Base-by-base conservation (phyloP, 352 stramenopile species). In the Phytophthora pinifolia region DNA sequence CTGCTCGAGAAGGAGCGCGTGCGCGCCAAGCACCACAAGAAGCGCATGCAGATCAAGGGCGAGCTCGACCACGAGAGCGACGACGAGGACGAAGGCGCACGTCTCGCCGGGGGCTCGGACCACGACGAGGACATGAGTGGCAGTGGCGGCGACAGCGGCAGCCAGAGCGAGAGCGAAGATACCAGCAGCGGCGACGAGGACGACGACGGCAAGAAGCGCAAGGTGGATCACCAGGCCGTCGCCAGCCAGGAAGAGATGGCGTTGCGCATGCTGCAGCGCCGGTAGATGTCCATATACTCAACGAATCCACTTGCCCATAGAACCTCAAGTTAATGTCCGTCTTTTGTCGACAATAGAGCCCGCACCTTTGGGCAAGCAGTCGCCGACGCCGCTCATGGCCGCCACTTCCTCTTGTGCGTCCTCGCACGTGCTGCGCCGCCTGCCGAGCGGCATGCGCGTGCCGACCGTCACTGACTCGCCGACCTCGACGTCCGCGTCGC, bases 11-110 rank as follows among this genome's bases (percentile, higher is more conserved):
- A 94, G 65, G 86, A 96, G 45, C 80, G 85, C 47, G 78, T 94
- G 69, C 83, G 86, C 41, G 88, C 87, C 29, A 97, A 96, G 68
- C 83, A 96, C 62, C 73, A 88, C 59, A 94, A 96, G 73, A 90
- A 87, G 61, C 82, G 89, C 54, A 79, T 88, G 55, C 93, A 92
- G 61, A 38, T 69, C 38, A 94, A 95, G 73, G 82, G 83, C 55
- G 77, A 92, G 49, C 75, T 80, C 20, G 73, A 85, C 15, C 72
- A 76, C 15, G 70, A 74, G 9, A 65, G 74, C 37, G 65, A 64
- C 0, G 51, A 62, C 32, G 39, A 46, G 22, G 25, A 35, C 18
- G 47, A 62, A 50, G 68, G 62, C 12, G 54, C 54, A 10, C 54
- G 52, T n/a, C 70, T 83, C 57, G 67, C 35, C 49, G 73, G 62